phyloP scores from a whole-genome alignment of 225 moss, liverwort and hornwort species.

The Physcomitrium patens region DNA sequence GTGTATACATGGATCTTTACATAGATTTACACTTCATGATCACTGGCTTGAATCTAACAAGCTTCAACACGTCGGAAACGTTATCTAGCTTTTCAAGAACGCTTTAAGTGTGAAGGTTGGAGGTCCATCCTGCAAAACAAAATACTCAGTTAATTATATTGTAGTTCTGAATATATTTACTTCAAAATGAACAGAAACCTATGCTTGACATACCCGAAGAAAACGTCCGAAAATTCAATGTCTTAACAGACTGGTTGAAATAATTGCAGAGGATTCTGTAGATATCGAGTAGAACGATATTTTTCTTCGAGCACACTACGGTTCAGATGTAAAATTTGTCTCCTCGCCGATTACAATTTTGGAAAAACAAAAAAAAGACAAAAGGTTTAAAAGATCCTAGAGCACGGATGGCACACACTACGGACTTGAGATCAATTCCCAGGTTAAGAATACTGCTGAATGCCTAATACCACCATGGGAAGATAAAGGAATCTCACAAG shows the following conservation, averaged over 20 bases:
- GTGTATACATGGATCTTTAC: slow-evolving; percentile 34
- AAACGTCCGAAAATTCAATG: neutral
- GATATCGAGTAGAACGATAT: neutral
- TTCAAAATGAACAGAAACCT: neutral
- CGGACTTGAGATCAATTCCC: neutral
- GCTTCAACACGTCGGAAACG: neutral
- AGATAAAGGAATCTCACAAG: neutral
- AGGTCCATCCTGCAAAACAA: slow-evolving; percentile 56
- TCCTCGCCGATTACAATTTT: no score
- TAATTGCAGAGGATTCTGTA: neutral
- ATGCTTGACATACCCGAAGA: neutral
- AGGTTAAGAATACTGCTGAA: neutral
- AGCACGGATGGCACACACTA: neutral
- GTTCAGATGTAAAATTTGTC: neutral
- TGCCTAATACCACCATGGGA: neutral
- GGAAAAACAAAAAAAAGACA: no score
- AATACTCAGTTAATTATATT: neutral
- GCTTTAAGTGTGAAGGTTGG: slow-evolving; percentile 49
- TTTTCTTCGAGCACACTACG: neutral
- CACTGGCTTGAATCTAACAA: slow-evolving; percentile 20
- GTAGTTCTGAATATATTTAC: neutral
- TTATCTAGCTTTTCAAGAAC: slow-evolving; percentile 49
- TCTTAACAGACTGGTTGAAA: neutral
- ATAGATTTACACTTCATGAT: slow-evolving; percentile 27
- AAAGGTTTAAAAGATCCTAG: neutral